Evolutionary conservation across 441 rosid genomes (phyloP).

Genomic region (Adansonia gregorii): DNA sequence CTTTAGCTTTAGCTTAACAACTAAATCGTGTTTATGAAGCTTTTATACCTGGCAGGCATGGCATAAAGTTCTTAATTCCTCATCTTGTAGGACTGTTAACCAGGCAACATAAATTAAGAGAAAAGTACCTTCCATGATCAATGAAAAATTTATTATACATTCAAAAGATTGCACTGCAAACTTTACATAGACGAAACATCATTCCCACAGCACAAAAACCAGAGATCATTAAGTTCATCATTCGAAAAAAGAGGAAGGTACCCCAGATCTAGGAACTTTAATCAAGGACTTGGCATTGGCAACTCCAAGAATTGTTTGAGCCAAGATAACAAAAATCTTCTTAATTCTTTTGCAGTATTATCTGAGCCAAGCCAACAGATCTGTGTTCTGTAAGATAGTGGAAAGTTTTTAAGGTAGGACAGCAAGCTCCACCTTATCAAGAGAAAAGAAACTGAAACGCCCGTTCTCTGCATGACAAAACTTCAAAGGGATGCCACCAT

Average conservation of each 20-base stretch:
- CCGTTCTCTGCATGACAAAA: slow-evolving; percentile 68
- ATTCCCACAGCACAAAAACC: not conserved
- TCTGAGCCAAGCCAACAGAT: not conserved
- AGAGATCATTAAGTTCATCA: not conserved
- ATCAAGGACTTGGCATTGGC: not conserved
- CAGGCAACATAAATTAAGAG: too few species aligned
- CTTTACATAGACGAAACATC: too few species aligned
- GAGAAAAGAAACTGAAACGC: slow-evolving; percentile 65
- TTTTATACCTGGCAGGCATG: too few species aligned
- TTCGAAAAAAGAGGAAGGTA: not conserved
- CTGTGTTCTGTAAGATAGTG: not conserved
- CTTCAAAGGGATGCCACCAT: slow-evolving; percentile 46
- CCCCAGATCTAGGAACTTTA: not conserved
- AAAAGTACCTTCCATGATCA: too few species aligned
- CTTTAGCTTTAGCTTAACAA: too few species aligned
- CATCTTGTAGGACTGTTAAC: too few species aligned
- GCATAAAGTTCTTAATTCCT: too few species aligned
- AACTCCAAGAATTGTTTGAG: slow-evolving; percentile 3
- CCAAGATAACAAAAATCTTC: not conserved
- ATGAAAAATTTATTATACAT: too few species aligned
- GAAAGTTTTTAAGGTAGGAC: slow-evolving; percentile 48
- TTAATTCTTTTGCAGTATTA: not conserved
- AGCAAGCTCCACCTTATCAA: slow-evolving; percentile 52
- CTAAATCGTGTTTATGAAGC: too few species aligned
- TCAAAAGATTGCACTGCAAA: too few species aligned